These are phyloP conservation scores for Parastagonospora avenae DNA, from an alignment of 2,329 filamentous ascomycete genomes.

Conservation along the genomic window DNA sequence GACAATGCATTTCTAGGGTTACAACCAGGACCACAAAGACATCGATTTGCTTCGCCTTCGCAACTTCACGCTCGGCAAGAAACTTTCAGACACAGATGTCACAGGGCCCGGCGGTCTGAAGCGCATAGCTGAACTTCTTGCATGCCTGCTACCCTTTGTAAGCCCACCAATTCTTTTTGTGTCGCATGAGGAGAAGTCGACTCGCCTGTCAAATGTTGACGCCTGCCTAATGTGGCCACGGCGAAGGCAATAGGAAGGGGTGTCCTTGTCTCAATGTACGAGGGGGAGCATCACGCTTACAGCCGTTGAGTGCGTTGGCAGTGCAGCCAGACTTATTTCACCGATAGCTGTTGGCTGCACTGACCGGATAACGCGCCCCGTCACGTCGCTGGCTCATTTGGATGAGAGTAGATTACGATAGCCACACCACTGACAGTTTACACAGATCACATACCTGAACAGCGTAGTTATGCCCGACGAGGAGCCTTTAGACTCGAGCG, in stretches of 20 bases:
- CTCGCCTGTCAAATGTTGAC: not conserved
- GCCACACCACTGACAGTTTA: constrained; percentile 26
- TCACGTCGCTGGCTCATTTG: constrained; percentile 11
- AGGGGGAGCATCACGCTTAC: constrained; percentile 17
- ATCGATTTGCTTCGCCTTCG: constrained; percentile 80
- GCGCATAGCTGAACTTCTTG: constrained; percentile 67
- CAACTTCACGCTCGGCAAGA: constrained; percentile 75
- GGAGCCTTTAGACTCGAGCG: constrained; percentile 35
- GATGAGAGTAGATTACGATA: constrained; percentile 11
- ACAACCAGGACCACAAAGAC: constrained; percentile 73
- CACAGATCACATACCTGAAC: constrained; percentile 57
- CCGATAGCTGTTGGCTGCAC: constrained; percentile 20
- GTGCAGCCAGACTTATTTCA: constrained; percentile 33
- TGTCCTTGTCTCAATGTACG: constrained; percentile 21
- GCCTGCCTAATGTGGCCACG: too few species aligned
- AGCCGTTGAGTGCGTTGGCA: constrained; percentile 37
- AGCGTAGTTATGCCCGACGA: constrained; percentile 57
- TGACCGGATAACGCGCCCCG: constrained; percentile 13
- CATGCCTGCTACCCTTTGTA: constrained; percentile 78
- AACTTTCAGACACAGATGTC: constrained; percentile 68
- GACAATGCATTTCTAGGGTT: constrained; percentile 62
- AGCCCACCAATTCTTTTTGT: constrained; percentile 50
- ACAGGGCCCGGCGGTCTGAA: constrained; percentile 66
- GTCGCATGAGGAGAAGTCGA: not conserved
- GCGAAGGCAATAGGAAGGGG: constrained; percentile 7